Conservation (phyloP, 1,139 yeast species). For the Pichia cactophila region DNA sequence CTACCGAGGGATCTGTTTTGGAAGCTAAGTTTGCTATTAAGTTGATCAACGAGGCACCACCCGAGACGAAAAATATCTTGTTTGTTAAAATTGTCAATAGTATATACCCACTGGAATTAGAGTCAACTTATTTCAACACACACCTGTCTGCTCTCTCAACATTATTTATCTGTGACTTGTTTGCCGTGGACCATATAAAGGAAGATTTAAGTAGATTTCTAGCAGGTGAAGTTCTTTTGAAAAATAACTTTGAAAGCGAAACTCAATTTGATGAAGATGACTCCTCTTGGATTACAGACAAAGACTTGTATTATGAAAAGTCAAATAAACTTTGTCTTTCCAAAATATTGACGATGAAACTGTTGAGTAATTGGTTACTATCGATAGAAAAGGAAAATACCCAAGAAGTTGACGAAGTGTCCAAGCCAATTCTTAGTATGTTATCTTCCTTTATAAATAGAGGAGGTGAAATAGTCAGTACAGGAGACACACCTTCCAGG, state of each 20-base stretch:
- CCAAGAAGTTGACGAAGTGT: constrained; percentile 31
- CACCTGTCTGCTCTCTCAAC: constrained; percentile 58
- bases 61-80: neutral
- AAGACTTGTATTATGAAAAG: constrained; percentile 30
- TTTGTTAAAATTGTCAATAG: constrained; percentile 34
- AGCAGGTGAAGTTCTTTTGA: constrained; percentile 53
- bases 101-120: constrained; percentile 45
- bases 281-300: constrained; percentile 46
- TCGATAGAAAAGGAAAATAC: constrained; percentile 31
- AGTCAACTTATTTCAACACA: constrained; percentile 38
- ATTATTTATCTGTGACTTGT: constrained; percentile 46
- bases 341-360: constrained; percentile 49
- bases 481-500: constrained; percentile 50
- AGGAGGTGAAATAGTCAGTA: constrained; percentile 72
- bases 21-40: constrained; percentile 65
- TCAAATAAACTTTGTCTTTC: constrained; percentile 30
- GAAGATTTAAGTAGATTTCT: constrained; percentile 53
- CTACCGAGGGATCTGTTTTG: constrained; percentile 45
- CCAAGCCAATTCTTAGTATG: constrained; percentile 61
- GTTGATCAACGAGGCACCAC: constrained; percentile 33
- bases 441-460: constrained; percentile 61
- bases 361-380: constrained; percentile 54
- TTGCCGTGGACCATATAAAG: constrained; percentile 38
- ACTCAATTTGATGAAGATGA: neutral
- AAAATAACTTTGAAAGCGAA: constrained; percentile 31